Percentiles rank a stretch among this genome's conserved stretches.
Evolutionary conservation across 1,284 basidiomycete genomes (phyloP).

Genomic region (Rhodotorula glutinis): DNA sequence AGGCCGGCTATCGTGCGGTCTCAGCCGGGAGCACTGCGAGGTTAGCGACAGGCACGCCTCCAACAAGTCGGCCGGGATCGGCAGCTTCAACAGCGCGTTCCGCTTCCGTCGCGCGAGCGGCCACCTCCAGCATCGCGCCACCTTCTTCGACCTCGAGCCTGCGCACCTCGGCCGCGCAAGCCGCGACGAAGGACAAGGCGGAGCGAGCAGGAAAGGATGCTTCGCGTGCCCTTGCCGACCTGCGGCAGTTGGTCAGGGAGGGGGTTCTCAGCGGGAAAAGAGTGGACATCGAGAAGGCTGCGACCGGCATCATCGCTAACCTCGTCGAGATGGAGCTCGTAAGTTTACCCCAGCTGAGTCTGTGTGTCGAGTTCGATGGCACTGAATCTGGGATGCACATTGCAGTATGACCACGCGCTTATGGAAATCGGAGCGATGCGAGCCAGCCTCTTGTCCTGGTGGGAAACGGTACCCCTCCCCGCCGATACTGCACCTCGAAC

Average conservation of each 20-base stretch:
- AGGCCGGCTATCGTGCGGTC: constrained; percentile 59
- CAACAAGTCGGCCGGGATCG: not conserved
- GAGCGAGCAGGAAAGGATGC: constrained; percentile 12
- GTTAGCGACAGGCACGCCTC: not conserved
- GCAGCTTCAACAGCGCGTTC: constrained; percentile 24
- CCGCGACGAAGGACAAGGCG: constrained; percentile 12
- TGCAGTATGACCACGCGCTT: constrained; percentile 29
- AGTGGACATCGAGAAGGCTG: constrained; percentile 67
- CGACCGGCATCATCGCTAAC: constrained; percentile 62
- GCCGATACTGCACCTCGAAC: not conserved
- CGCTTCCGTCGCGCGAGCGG: not conserved
- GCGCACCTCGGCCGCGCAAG: not conserved
- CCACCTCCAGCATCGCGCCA: not conserved
- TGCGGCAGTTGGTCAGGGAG: constrained; percentile 46
- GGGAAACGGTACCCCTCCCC: not conserved
- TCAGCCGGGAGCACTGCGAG: not conserved
- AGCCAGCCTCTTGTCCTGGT: constrained; percentile 27
- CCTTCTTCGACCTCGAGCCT: not conserved
- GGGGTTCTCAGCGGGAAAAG: constrained; percentile 14
- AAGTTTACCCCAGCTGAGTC: not conserved
- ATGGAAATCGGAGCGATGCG: constrained; percentile 16
- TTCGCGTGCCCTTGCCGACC: constrained; percentile 43
- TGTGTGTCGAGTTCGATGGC: no score
- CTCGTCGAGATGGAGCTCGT: constrained; percentile 58
- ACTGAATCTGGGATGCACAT: no score